These are phyloP conservation scores for Epicoccum sorghinum DNA, from an alignment of 2,329 filamentous ascomycete species.

Conservation along the genomic window DNA sequence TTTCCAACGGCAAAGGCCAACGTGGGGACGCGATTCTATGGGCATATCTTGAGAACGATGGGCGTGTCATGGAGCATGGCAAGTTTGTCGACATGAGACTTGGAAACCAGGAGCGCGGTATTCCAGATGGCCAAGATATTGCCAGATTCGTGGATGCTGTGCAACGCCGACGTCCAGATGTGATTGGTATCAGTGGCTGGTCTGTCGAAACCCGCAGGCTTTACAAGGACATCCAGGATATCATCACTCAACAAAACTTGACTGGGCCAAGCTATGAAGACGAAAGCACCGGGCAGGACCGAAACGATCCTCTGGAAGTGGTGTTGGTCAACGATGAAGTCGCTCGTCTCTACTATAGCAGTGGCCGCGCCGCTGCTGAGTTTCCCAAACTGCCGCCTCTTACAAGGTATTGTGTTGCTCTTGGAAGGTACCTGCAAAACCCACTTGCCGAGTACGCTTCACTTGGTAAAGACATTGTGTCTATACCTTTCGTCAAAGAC, in stretches of 20 bases:
- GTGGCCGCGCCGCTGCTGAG: conserved; percentile 76
- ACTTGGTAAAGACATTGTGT: conserved; percentile 84
- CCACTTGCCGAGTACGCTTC: conserved; percentile 96
- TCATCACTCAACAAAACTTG: conserved; percentile 79
- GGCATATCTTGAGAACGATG: conserved; percentile 93
- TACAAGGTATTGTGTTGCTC: conserved; percentile 84
- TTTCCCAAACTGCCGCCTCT: conserved; percentile 81
- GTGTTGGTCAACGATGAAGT: conserved; percentile 96
- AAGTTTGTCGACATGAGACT: conserved; percentile 79
- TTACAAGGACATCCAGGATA: conserved; percentile 77
- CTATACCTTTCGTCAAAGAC: conserved; percentile 85
- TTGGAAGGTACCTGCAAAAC: conserved; percentile 92
- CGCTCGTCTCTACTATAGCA: conserved; percentile 93
- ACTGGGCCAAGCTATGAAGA: conserved; percentile 84
- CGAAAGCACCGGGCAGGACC: conserved; percentile 70
- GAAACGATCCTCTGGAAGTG: conserved; percentile 82
- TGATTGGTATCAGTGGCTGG: conserved; percentile 87
- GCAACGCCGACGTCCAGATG: conserved; percentile 81
- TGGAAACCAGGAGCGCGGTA: conserved; percentile 68
- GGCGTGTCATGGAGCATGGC: conserved; percentile 85
- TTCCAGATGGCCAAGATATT: conserved; percentile 68
- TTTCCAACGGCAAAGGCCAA: conserved; percentile 85
- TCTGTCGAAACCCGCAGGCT: conserved; percentile 85
- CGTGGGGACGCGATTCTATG: conserved; percentile 83
- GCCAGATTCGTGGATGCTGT: conserved; percentile 80